Percentiles rank a stretch among this genome's conserved stretches.
Conservation (phyloP, 768 basidiomycete species). For the Phlebiopsis gigantea region DNA sequence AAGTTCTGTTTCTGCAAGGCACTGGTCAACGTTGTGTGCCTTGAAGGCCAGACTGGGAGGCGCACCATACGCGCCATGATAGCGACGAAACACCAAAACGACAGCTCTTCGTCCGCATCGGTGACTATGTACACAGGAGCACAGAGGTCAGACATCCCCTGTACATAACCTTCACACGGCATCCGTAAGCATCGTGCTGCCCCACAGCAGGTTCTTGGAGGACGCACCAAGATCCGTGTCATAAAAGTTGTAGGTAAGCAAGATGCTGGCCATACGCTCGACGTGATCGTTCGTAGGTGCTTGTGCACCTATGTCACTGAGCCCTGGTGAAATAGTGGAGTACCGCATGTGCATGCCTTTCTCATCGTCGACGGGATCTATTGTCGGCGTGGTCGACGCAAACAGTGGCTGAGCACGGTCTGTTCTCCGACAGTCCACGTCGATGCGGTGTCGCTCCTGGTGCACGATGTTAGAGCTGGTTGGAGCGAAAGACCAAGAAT, state of each 20-base stretch:
- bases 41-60: slow-evolving; percentile 20
- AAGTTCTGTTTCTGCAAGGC: slow-evolving; percentile 83
- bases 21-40: background rate
- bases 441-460: slow-evolving; percentile 86
- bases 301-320: slow-evolving; percentile 76
- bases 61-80: slow-evolving; percentile 92
- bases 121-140: slow-evolving; percentile 91
- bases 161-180: slow-evolving; percentile 72
- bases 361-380: slow-evolving; percentile 51
- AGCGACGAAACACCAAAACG: slow-evolving; percentile 95
- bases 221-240: slow-evolving; percentile 80
- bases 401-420: slow-evolving; percentile 94
- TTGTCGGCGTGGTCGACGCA: slow-evolving; percentile 30
- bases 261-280: slow-evolving; percentile 76
- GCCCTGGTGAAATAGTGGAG: slow-evolving; percentile 71
- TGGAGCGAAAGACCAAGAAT: slow-evolving; percentile 11
- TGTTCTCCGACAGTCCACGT: slow-evolving; percentile 95
- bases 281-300: slow-evolving; percentile 90
- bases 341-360: slow-evolving; percentile 50
- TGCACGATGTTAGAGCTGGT: slow-evolving; percentile 3
- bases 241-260: slow-evolving; percentile 89
- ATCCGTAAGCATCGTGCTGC: background rate
- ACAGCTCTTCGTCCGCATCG: slow-evolving; percentile 82
- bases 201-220: background rate
- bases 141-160: slow-evolving; percentile 97